phyloP scores from a whole-genome alignment of 2,329 filamentous ascomycete species.

The Lecanicillium sp. region DNA sequence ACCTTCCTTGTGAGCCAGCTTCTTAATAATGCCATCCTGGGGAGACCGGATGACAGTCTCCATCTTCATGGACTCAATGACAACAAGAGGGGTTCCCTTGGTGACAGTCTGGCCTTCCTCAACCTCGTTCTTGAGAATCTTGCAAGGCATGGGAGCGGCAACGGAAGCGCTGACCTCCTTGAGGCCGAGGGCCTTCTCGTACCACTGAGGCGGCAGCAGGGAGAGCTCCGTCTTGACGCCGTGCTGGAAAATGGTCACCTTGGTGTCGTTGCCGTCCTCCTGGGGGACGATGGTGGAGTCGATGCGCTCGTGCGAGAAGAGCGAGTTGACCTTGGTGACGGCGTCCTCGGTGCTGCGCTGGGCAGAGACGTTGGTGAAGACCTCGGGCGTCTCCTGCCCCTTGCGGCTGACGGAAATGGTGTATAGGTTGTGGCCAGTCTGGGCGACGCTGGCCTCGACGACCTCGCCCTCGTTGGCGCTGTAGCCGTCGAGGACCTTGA shows the following conservation, averaged over 20 bases:
- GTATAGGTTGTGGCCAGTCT: constrained; percentile 42
- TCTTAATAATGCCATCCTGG: constrained; percentile 64
- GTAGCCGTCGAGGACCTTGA: constrained; percentile 55
- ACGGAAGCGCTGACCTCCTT: constrained; percentile 79
- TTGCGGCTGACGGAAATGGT: constrained; percentile 40
- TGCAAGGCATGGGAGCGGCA: constrained; percentile 93
- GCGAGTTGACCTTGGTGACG: constrained; percentile 37
- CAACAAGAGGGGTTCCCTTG: constrained; percentile 81
- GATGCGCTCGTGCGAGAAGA: constrained; percentile 76
- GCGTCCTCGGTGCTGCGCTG: constrained; percentile 26
- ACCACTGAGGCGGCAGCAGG: constrained; percentile 66
- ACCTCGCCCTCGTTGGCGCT: constrained; percentile 59
- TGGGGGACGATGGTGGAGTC: constrained; percentile 69
- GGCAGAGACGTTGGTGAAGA: constrained; percentile 42
- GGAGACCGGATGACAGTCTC: constrained; percentile 77
- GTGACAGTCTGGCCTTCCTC: constrained; percentile 72
- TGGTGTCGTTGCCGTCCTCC: constrained; percentile 46
- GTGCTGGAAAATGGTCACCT: constrained; percentile 71
- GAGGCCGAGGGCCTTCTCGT: constrained; percentile 77
- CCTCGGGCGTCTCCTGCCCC: constrained; percentile 30
- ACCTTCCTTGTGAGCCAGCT: constrained; percentile 67
- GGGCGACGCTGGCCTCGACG: constrained; percentile 45
- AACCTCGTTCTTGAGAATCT: constrained; percentile 86
- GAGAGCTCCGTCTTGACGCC: constrained; percentile 54
- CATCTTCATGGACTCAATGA: constrained; percentile 91